A percentile compares a stretch with the other conserved stretches of the same genome.
Evolutionary conservation across 192 early-diverging fungal genomes (phyloP).

Genomic region (Lunasporangiospora selenospora): DNA sequence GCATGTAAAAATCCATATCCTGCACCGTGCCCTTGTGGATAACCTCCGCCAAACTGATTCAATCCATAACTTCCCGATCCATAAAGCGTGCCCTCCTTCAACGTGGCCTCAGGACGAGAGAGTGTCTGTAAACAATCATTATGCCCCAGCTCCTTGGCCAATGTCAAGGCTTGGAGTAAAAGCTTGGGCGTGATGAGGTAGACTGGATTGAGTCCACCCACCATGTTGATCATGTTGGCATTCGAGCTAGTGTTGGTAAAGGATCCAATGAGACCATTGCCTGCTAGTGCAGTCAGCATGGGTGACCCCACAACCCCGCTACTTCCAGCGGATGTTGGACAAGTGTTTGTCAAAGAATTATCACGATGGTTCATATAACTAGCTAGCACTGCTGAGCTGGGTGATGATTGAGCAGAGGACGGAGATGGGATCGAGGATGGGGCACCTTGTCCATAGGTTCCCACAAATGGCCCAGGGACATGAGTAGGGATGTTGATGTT

Average conservation of each 20-base stretch:
- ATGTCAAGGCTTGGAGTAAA: conserved; percentile 29
- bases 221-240: conserved; percentile 47
- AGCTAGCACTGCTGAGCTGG: conserved; percentile 21
- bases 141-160: conserved; percentile 41
- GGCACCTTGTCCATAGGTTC: conserved; percentile 28
- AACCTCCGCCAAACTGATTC: conserved; percentile 25
- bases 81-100: conserved; percentile 43
- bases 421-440: conserved; percentile 42
- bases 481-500: conserved; percentile 42
- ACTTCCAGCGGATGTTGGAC: conserved; percentile 8
- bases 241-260: conserved; percentile 44
- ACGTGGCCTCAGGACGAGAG: conserved; percentile 35
- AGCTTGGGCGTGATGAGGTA: conserved; percentile 45
- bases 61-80: conserved; percentile 47
- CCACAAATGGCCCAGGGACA: conserved; percentile 41
- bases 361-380: conserved; percentile 39
- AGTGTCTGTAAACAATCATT: conserved; percentile 37
- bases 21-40: conserved; percentile 10
- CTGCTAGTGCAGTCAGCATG: conserved; percentile 10
- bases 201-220: conserved; percentile 30
- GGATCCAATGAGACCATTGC: conserved; percentile 16
- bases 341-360: too few species aligned
- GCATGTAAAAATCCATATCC: too few species aligned
- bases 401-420: conserved; percentile 45
- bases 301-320: conserved; percentile 32